phyloP scores from a whole-genome alignment of 148 eudicot species.

The Camellia lanceoleosa region DNA sequence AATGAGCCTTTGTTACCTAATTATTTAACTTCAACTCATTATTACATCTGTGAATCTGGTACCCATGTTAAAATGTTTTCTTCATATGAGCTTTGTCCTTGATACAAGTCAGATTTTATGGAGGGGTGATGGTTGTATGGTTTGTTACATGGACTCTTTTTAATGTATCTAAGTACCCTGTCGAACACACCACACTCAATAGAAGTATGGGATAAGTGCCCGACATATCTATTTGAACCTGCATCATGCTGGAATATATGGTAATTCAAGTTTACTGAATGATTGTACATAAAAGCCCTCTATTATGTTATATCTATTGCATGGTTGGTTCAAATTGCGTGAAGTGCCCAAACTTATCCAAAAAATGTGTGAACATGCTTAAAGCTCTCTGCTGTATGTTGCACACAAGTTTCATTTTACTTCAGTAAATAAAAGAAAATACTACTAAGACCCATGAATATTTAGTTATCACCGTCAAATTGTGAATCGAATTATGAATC shows the following conservation, averaged over 20 bases:
- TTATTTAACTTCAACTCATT: background rate
- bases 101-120: background rate
- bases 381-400: background rate
- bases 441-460: background rate
- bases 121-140: background rate
- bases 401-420: background rate
- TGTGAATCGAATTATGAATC: no score
- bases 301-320: background rate
- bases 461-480: background rate
- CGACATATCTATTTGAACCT: background rate
- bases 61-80: background rate
- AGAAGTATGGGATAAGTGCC: background rate
- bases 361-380: background rate
- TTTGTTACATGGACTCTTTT: background rate
- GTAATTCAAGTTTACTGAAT: background rate
- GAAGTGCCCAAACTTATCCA: background rate
- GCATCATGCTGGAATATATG: background rate
- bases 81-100: background rate
- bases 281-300: background rate
- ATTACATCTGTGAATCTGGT: background rate
- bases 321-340: background rate
- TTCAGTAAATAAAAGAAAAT: background rate
- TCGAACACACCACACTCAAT: background rate
- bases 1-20: background rate
- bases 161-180: background rate